Evolutionary conservation across 805 yeast species (phyloP).

Genomic region (Cyberlindnera euphorbiiphila): DNA sequence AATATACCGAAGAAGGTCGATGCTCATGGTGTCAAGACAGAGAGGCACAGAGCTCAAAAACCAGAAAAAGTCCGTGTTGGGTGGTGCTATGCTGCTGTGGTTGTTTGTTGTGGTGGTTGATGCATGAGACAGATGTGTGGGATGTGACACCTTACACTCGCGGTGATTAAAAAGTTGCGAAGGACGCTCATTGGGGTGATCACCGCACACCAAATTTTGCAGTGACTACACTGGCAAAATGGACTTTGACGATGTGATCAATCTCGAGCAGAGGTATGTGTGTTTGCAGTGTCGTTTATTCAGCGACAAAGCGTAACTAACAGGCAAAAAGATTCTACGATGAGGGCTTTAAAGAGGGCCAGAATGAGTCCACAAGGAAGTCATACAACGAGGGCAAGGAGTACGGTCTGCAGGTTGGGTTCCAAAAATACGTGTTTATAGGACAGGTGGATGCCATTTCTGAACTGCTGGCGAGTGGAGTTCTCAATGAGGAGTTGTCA

Average conservation of each 20-base stretch:
- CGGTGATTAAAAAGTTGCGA: too few species aligned
- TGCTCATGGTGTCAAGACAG: too few species aligned
- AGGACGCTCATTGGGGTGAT: neutral
- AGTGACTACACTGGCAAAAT: too few species aligned
- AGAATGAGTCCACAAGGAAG: conserved; percentile 50
- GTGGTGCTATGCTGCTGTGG: too few species aligned
- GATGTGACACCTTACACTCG: too few species aligned
- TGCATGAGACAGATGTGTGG: too few species aligned
- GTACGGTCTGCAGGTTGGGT: conserved; percentile 77
- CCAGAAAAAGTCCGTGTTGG: too few species aligned
- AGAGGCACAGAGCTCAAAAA: too few species aligned
- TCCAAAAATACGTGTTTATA: conserved; percentile 61
- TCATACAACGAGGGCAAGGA: conserved; percentile 77
- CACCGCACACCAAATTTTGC: too few species aligned
- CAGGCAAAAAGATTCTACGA: conserved; percentile 46
- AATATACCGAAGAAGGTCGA: neutral
- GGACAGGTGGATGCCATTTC: conserved; percentile 64
- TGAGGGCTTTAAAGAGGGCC: conserved; percentile 73
- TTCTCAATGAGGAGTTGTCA: conserved; percentile 13
- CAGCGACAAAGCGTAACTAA: conserved; percentile 1
- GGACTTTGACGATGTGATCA: conserved; percentile 52
- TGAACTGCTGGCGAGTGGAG: conserved; percentile 34
- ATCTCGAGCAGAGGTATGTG: conserved; percentile 53
- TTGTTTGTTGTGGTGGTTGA: too few species aligned
- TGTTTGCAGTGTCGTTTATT: neutral